phyloP scores from a whole-genome alignment of 2,329 filamentous ascomycete genomes.

The Botrytis galanthina region DNA sequence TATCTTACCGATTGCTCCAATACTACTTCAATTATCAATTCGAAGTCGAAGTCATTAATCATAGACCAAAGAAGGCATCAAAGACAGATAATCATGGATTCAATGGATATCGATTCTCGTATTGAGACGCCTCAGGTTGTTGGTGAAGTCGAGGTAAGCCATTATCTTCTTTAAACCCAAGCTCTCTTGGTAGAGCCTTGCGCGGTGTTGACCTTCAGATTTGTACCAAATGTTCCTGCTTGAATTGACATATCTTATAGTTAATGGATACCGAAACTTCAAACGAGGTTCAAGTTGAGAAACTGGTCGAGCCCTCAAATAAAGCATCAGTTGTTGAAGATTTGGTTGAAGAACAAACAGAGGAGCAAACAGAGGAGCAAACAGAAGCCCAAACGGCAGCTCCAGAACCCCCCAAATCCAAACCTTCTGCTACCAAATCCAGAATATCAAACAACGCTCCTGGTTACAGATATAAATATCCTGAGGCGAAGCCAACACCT shows the following conservation, averaged over 20 bases:
- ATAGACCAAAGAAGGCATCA: neutral
- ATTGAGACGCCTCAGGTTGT: neutral
- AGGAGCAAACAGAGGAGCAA: neutral
- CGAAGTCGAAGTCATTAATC: neutral
- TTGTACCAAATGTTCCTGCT: neutral
- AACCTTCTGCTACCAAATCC: neutral
- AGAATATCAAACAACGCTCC: constrained; percentile 26
- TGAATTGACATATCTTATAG: constrained; percentile 5
- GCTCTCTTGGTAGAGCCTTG: constrained; percentile 12
- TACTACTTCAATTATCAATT: neutral
- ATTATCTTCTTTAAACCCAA: neutral
- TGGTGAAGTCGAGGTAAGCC: constrained; percentile 4
- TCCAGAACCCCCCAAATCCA: neutral
- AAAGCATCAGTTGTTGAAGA: neutral
- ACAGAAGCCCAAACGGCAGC: neutral
- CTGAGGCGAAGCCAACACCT: constrained; percentile 36
- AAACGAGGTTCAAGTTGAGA: neutral
- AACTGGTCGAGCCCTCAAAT: neutral
- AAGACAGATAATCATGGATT: constrained; percentile 6
- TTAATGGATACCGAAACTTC: neutral
- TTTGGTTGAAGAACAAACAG: neutral
- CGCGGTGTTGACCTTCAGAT: neutral
- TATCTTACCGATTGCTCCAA: neutral
- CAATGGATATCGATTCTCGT: constrained; percentile 13
- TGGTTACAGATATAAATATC: constrained; percentile 39